A percentile compares a stretch with the other conserved stretches of the same genome.
These are phyloP conservation scores for Termitomyces bulborhizus DNA, from an alignment of 768 basidiomycete species.

Conservation along the genomic window DNA sequence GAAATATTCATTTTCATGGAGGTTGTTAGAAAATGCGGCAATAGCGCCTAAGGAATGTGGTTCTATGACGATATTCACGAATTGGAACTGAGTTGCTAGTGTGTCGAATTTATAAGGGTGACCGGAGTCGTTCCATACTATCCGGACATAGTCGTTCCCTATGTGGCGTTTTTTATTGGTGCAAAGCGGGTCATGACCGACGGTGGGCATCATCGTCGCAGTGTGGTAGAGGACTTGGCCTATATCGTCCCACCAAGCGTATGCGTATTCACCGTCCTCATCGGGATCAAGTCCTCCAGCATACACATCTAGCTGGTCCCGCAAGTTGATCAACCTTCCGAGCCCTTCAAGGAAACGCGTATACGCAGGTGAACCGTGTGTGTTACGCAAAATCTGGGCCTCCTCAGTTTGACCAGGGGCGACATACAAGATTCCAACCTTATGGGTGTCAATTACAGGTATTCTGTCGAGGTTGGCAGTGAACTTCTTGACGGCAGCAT, in stretches of 20 bases:
- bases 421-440: slow-evolving; percentile 94
- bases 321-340: slow-evolving; percentile 80
- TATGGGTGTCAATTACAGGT: slow-evolving; percentile 96
- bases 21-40: slow-evolving; percentile 76
- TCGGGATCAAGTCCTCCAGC: slow-evolving; percentile 88
- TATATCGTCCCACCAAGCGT: slow-evolving; percentile 99
- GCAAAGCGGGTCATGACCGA: slow-evolving; percentile 56
- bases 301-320: slow-evolving; percentile 89
- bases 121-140: slow-evolving; percentile 99
- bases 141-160: slow-evolving; percentile 93
- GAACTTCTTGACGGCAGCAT: slow-evolving; percentile 49
- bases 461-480: slow-evolving; percentile 71
- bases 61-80: slow-evolving; percentile 95
- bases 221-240: slow-evolving; percentile 93
- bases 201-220: slow-evolving; percentile 94
- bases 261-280: slow-evolving; percentile 93
- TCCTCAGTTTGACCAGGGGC: slow-evolving; percentile 87
- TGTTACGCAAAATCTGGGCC: slow-evolving; percentile 80
- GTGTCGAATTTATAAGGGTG: slow-evolving; percentile 86
- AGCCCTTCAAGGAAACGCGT: slow-evolving; percentile 89
- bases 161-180: slow-evolving; percentile 92
- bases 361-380: slow-evolving; percentile 91
- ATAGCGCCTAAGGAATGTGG: slow-evolving; percentile 84
- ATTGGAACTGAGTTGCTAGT: slow-evolving; percentile 89
- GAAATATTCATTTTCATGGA: slow-evolving; percentile 93